These are phyloP conservation scores for Paratinospora sagittata DNA, from an alignment of 164 flowering plant species.

Conservation along the genomic window DNA sequence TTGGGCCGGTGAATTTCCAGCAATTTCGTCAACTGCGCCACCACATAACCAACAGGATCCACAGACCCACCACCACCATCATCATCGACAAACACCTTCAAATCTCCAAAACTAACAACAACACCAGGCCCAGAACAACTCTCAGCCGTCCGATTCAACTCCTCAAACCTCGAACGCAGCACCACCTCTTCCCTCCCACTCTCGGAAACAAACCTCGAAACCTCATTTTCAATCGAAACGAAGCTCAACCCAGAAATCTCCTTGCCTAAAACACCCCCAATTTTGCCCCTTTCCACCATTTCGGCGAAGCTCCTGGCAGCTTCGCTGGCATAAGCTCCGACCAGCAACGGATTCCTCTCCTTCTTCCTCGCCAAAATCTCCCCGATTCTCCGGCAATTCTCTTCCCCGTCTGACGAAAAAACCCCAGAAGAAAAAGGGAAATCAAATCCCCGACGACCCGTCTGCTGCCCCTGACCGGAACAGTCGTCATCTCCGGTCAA, in stretches of 20 bases:
- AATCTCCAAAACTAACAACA: constrained; percentile 62
- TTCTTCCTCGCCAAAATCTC: constrained; percentile 48
- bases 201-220: constrained; percentile 26
- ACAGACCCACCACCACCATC: constrained; percentile 11
- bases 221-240: constrained; percentile 39
- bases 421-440: constrained; percentile 50
- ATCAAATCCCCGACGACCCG: constrained; percentile 27
- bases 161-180: constrained; percentile 35
- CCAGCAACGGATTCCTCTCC: constrained; percentile 70
- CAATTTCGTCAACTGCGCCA: constrained; percentile 40
- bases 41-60: constrained; percentile 30
- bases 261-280: constrained; percentile 31
- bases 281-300: constrained; percentile 31
- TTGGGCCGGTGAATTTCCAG: constrained; percentile 37
- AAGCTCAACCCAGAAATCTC: constrained; percentile 44
- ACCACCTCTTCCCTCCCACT: constrained; percentile 24
- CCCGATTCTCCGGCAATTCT: constrained; percentile 46
- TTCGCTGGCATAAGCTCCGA: constrained; percentile 57
- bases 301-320: constrained; percentile 49
- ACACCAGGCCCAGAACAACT: constrained; percentile 40
- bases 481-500: constrained; percentile 14
- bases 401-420: constrained; percentile 41
- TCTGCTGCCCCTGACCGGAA: too few species aligned
- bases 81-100: constrained; percentile 37
- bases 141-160: constrained; percentile 29